phyloP scores from a whole-genome alignment of 345 rosid species.

The Microthlaspi erraticum region DNA sequence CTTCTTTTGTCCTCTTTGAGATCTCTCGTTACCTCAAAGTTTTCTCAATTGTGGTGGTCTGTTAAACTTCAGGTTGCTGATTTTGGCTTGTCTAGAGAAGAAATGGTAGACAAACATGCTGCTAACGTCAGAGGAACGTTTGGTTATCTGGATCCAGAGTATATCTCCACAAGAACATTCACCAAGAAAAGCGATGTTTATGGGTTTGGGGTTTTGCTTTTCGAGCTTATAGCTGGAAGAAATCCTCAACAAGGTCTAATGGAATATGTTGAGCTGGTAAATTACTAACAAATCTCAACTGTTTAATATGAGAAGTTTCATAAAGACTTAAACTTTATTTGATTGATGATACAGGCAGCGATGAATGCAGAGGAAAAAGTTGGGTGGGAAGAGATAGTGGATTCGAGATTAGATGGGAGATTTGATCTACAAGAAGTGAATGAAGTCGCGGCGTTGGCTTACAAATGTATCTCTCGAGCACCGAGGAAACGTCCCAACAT shows the following conservation, averaged over 20 bases:
- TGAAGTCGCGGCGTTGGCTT: constrained; percentile 86
- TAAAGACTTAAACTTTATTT: background rate
- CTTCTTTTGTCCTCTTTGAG: background rate
- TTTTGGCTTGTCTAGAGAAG: constrained; percentile 98
- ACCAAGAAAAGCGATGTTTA: constrained; percentile 98
- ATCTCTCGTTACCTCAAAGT: constrained; percentile 9
- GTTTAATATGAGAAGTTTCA: background rate
- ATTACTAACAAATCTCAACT: constrained; percentile 6
- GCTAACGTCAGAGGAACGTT: constrained; percentile 90
- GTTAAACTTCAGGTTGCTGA: constrained; percentile 78
- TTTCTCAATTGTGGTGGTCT: background rate
- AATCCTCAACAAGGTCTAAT: constrained; percentile 96
- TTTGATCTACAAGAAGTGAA: constrained; percentile 78
- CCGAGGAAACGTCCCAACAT: constrained; percentile 88
- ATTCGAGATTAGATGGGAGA: constrained; percentile 76
- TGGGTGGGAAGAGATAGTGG: constrained; percentile 98
- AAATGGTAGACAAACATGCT: constrained; percentile 76
- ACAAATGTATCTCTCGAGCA: constrained; percentile 73
- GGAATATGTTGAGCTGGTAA: constrained; percentile 94
- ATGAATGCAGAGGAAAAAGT: constrained; percentile 81
- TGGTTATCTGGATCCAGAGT: constrained; percentile 98
- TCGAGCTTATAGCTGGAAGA: constrained; percentile 94
- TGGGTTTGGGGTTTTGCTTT: constrained; percentile 93
- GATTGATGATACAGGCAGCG: constrained; percentile 65
- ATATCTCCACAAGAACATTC: constrained; percentile 77